A percentile compares a stretch with the other conserved stretches of the same genome.
Conservation (phyloP, 164 flowering plant genomes). For the Litsea cubeba region DNA sequence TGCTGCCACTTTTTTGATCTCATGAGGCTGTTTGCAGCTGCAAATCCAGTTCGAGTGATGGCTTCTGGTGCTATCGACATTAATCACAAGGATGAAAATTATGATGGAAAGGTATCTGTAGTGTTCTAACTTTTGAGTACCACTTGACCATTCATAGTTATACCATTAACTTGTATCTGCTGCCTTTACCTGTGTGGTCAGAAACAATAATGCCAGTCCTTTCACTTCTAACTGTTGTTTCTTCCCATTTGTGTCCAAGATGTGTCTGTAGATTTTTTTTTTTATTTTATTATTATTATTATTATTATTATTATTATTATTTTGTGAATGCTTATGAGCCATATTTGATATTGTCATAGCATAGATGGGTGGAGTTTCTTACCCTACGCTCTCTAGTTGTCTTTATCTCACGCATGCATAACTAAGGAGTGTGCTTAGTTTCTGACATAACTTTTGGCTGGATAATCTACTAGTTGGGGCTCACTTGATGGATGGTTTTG, state of each 20-base stretch:
- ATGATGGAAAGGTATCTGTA: constrained; percentile 75
- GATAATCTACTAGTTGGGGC: too few species aligned
- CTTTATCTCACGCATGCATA: too few species aligned
- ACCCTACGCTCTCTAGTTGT: too few species aligned
- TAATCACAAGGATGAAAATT: constrained; percentile 90
- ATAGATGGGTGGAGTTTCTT: too few species aligned
- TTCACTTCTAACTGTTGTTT: neutral
- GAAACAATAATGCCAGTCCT: neutral
- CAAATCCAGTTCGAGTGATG: constrained; percentile 91
- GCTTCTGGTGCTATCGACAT: constrained; percentile 96
- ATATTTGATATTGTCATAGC: too few species aligned
- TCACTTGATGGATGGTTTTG: too few species aligned
- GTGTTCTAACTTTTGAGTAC: neutral
- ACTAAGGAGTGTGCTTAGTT: too few species aligned
- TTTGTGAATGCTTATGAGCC: neutral
- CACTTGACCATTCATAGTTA: neutral
- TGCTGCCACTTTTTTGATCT: constrained; percentile 99
- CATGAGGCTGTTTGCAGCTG: constrained; percentile 82
- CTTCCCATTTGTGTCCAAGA: neutral
- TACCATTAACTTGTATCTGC: neutral
- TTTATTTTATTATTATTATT: too few species aligned
- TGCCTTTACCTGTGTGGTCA: neutral
- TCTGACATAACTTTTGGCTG: too few species aligned
- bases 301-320: too few species aligned
- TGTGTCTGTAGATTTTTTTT: neutral